phyloP scores from a whole-genome alignment of 163 green algal species.

The Chlamydomonas reinhardtii region DNA sequence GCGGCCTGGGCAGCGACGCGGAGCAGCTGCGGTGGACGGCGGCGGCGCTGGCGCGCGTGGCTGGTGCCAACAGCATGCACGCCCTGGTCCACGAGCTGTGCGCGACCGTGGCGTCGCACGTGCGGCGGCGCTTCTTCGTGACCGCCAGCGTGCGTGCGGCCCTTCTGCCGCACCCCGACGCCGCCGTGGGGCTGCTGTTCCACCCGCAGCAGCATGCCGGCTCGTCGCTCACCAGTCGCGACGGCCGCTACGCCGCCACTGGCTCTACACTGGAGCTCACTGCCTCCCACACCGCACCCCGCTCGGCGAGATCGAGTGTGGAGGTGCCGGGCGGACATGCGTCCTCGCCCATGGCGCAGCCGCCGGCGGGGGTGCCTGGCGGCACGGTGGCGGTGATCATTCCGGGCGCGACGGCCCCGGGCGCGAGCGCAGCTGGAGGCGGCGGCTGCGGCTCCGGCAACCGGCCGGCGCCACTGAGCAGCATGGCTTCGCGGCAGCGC shows the following conservation, averaged over 20 bases:
- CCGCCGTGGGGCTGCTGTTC: slow-evolving; percentile 11
- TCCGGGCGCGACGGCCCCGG: no score
- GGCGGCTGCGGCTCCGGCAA: no score
- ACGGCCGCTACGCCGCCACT: no score
- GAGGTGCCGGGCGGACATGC: neutral
- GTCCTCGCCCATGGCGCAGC: no score
- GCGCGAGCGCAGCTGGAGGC: no score
- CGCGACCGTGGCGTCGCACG: neutral
- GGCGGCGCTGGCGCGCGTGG: neutral
- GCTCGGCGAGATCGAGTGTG: neutral
- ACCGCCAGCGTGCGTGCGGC: slow-evolving; percentile 1
- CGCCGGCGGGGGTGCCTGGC: no score
- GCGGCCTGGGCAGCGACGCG: slow-evolving; percentile 3
- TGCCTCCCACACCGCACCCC: no score
- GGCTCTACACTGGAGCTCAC: no score
- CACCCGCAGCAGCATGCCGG: slow-evolving; percentile 9
- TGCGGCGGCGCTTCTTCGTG: slow-evolving; percentile 3
- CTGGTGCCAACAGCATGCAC: slow-evolving; percentile 22
- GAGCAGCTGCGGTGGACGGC: slow-evolving; percentile 25
- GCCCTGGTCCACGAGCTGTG: slow-evolving; percentile 29
- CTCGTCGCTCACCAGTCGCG: neutral
- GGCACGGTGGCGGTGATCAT: no score
- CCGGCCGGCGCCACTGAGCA: neutral
- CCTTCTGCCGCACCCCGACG: slow-evolving; percentile 17
- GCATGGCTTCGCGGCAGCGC: neutral